A percentile compares a stretch with the other conserved stretches of the same genome.
Evolutionary conservation across 73 alveolate species (phyloP).

Genomic region (Urostyla sp.): DNA sequence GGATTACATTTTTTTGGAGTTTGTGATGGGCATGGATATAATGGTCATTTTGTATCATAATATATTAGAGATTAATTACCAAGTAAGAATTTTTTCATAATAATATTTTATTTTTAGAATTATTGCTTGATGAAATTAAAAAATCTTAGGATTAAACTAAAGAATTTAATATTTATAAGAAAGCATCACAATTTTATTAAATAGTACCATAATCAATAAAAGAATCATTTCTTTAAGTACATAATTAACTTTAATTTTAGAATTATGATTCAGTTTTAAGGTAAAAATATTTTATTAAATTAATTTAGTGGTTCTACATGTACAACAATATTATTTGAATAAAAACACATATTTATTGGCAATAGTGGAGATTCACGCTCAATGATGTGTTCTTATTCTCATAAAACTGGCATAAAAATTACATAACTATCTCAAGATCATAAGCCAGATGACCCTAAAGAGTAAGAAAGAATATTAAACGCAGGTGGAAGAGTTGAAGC

Average conservation of each 20-base stretch:
- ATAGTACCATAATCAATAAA: constrained; percentile 7
- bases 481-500: constrained; percentile 92
- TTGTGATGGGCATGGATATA: constrained; percentile 92
- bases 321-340: constrained; percentile 23
- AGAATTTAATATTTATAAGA: neutral
- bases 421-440: constrained; percentile 78
- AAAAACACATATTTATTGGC: constrained; percentile 33
- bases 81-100: constrained; percentile 35
- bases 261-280: constrained; percentile 15
- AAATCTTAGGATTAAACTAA: neutral
- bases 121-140: neutral
- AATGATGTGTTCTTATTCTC: constrained; percentile 48
- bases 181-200: constrained; percentile 11
- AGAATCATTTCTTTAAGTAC: constrained; percentile 9
- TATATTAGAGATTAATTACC: constrained; percentile 72
- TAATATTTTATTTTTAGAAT: constrained; percentile 9
- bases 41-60: constrained; percentile 86
- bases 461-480: constrained; percentile 80
- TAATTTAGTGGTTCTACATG: constrained; percentile 30
- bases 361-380: constrained; percentile 54
- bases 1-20: constrained; percentile 79
- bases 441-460: constrained; percentile 86
- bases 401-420: constrained; percentile 38
- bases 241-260: constrained; percentile 10
- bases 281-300: neutral